These are phyloP conservation scores for Volvox reticuliferus DNA, from an alignment of 139 green algal genomes.

Conservation along the genomic window DNA sequence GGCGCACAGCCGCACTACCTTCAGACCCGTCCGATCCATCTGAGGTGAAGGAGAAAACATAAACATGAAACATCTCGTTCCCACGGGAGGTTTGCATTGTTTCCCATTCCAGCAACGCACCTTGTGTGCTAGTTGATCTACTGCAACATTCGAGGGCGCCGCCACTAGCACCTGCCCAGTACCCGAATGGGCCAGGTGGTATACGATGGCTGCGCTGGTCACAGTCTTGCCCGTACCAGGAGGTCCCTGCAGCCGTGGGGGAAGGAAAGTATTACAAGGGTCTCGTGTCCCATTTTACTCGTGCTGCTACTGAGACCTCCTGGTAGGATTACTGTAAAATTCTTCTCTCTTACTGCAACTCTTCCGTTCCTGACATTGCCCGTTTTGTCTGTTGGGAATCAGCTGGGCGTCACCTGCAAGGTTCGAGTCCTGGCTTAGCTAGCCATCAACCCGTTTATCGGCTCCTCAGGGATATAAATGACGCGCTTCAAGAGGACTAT, in stretches of 20 bases:
- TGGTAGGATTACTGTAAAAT: too few species aligned
- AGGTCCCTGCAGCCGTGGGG: constrained; percentile 74
- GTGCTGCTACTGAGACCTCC: too few species aligned
- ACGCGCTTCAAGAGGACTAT: too few species aligned
- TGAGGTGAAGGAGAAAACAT: neutral
- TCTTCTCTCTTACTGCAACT: too few species aligned
- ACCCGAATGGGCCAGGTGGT: constrained; percentile 86
- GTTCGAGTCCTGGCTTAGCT: too few species aligned
- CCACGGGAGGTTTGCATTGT: neutral
- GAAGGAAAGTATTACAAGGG: too few species aligned
- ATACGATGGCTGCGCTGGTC: constrained; percentile 96
- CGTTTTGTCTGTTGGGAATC: too few species aligned
- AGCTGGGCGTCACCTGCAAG: too few species aligned
- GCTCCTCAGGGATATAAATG: too few species aligned
- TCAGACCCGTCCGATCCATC: constrained; percentile 91
- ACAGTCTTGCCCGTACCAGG: constrained; percentile 99
- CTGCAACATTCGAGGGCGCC: constrained; percentile 97
- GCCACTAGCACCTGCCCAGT: constrained; percentile 89
- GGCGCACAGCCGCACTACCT: constrained; percentile 94
- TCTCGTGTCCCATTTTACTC: too few species aligned
- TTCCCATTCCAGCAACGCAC: neutral
- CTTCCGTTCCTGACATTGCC: too few species aligned
- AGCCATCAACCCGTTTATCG: too few species aligned
- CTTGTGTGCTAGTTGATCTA: constrained; percentile 98
- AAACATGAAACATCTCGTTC: neutral